Conservation (phyloP, 805 yeast genomes). For the Spathaspora hagerdaliae region DNA sequence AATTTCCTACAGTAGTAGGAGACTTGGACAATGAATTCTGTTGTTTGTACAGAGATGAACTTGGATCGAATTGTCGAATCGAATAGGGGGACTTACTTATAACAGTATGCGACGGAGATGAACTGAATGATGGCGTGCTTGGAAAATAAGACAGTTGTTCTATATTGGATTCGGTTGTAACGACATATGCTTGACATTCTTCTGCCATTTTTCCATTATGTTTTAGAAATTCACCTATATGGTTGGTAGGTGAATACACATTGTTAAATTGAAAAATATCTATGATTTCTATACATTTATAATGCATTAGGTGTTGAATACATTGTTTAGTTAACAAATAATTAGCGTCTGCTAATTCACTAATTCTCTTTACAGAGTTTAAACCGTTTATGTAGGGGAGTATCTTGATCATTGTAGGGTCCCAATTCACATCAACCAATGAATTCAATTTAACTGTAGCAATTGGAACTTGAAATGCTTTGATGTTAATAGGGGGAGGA, state of each 20-base stretch:
- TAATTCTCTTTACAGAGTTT: conserved; percentile 73
- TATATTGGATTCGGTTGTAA: conserved; percentile 28
- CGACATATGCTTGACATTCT: conserved; percentile 83
- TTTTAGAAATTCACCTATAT: conserved; percentile 62
- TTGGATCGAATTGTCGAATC: neutral
- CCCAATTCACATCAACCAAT: conserved; percentile 90
- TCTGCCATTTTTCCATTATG: conserved; percentile 56
- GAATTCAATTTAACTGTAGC: conserved; percentile 73
- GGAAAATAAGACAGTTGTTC: conserved; percentile 21
- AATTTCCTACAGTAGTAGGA: conserved; percentile 5
- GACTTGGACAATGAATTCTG: conserved; percentile 4
- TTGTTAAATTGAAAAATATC: conserved; percentile 90
- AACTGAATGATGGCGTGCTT: conserved; percentile 18
- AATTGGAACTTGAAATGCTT: conserved; percentile 85
- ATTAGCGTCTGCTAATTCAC: conserved; percentile 79
- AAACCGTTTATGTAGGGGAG: conserved; percentile 85
- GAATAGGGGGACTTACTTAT: conserved; percentile 1
- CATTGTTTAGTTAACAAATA: conserved; percentile 76
- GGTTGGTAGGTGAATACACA: conserved; percentile 84
- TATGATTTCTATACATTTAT: conserved; percentile 74
- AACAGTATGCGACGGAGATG: conserved; percentile 1
- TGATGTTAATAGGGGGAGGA: conserved; percentile 72
- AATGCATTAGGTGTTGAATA: conserved; percentile 86
- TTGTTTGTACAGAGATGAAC: conserved; percentile 11
- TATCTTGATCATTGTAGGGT: conserved; percentile 90